A percentile compares a stretch with the other conserved stretches of the same genome.
These are phyloP conservation scores for Phytophthora citricola DNA, from an alignment of 352 stramenopile species.

Conservation along the genomic window DNA sequence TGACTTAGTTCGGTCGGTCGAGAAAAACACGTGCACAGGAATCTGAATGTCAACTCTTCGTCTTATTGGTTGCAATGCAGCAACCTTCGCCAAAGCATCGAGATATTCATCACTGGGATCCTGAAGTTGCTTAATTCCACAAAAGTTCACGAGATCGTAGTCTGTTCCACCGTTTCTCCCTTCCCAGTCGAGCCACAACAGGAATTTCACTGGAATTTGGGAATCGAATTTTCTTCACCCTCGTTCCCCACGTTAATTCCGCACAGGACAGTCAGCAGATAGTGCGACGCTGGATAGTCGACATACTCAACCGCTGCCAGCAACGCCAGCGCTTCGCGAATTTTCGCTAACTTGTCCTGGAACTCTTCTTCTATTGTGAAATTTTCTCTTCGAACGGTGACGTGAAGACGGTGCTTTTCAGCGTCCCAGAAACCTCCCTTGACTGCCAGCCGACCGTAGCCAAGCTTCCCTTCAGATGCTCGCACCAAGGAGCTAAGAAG, in stretches of 20 bases:
- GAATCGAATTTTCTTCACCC: constrained; percentile 7
- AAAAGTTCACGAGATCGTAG: constrained; percentile 5
- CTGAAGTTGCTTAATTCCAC: constrained; percentile 1
- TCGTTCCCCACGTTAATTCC: constrained; percentile 10
- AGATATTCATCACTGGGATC: constrained; percentile 8
- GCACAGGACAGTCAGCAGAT: constrained; percentile 6
- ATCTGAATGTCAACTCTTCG: constrained; percentile 9
- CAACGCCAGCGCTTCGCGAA: constrained; percentile 7
- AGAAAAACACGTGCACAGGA: constrained; percentile 11
- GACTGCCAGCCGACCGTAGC: constrained; percentile 5
- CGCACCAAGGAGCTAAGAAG: constrained; percentile 11
- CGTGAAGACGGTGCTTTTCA: background rate
- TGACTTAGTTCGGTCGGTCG: constrained; percentile 6
- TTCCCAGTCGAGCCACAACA: constrained; percentile 10
- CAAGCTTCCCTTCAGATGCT: constrained; percentile 1
- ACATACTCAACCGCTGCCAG: constrained; percentile 8
- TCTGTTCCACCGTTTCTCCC: background rate
- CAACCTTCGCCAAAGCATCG: constrained; percentile 5
- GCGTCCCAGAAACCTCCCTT: background rate
- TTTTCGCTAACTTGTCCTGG: constrained; percentile 5
- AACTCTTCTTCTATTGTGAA: constrained; percentile 9
- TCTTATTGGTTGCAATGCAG: background rate
- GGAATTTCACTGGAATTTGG: constrained; percentile 4
- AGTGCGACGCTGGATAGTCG: constrained; percentile 5
- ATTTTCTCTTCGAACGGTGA: constrained; percentile 11